Conservation (phyloP, 2,329 filamentous ascomycete species). For the Fusarium goolgardi region DNA sequence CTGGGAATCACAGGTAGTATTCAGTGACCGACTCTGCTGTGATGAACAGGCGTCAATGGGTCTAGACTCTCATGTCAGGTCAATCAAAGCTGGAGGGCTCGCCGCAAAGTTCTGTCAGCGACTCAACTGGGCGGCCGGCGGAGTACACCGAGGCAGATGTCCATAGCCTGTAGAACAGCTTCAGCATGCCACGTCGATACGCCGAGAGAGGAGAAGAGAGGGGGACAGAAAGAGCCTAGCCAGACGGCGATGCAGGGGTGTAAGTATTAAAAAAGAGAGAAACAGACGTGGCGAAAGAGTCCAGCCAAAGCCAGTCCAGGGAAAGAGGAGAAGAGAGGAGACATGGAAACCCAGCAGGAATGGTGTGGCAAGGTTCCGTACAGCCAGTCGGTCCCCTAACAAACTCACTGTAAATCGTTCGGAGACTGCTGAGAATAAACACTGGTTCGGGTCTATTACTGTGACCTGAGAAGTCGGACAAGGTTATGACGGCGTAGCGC, state of each 20-base stretch:
- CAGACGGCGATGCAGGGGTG: conserved; percentile 22
- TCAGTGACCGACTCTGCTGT: conserved; percentile 3
- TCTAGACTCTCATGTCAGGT: conserved; percentile 15
- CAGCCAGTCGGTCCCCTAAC: not conserved
- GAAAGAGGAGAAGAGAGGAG: conserved; percentile 41
- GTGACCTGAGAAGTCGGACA: conserved; percentile 25
- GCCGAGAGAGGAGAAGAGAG: conserved; percentile 5
- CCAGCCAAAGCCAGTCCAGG: not conserved
- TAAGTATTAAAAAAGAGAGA: conserved; percentile 9
- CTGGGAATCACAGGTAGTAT: not conserved
- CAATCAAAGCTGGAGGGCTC: not conserved
- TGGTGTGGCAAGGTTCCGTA: conserved; percentile 38
- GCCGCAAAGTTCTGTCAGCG: conserved; percentile 1
- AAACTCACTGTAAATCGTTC: conserved; percentile 9
- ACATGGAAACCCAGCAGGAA: conserved; percentile 29
- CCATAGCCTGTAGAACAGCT: conserved; percentile 21
- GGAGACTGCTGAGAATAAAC: conserved; percentile 17
- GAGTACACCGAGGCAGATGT: conserved; percentile 24
- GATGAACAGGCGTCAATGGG: conserved; percentile 1
- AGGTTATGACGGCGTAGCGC: conserved; percentile 42
- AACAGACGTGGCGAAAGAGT: conserved; percentile 29
- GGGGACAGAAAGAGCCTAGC: not conserved
- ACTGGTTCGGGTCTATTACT: conserved; percentile 16
- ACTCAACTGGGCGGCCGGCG: conserved; percentile 2
- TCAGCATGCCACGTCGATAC: conserved; percentile 33